phyloP scores from a whole-genome alignment of 129 eudicot species.

The Helianthus annuus region DNA sequence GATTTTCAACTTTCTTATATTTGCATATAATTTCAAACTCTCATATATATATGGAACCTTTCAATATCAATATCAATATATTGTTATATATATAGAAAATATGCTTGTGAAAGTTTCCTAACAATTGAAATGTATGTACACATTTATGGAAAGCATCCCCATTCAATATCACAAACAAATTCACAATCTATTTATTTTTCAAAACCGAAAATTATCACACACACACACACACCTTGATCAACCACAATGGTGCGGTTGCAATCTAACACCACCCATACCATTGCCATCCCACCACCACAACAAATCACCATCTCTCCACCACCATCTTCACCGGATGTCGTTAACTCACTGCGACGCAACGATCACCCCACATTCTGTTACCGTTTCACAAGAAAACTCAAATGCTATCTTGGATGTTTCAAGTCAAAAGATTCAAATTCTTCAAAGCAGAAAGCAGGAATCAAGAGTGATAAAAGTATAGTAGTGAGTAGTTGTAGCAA shows the following conservation, averaged over 20 bases:
- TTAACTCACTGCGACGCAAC: slow-evolving; percentile 14
- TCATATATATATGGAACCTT: neutral
- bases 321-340: slow-evolving; percentile 13
- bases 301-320: slow-evolving; percentile 7
- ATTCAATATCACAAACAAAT: slow-evolving; percentile 16
- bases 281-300: neutral
- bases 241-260: slow-evolving; percentile 10
- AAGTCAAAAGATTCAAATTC: slow-evolving; percentile 3
- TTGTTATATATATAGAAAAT: neutral
- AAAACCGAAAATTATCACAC: neutral
- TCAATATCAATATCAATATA: neutral
- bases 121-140: neutral
- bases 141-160: neutral
- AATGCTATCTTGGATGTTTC: slow-evolving; percentile 29
- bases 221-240: neutral
- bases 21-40: neutral
- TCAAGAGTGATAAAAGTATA: neutral
- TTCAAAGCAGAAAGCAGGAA: slow-evolving; percentile 5
- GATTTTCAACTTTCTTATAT: neutral
- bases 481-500: neutral
- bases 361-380: slow-evolving; percentile 25
- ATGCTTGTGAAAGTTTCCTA: slow-evolving; percentile 3
- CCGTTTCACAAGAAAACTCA: slow-evolving; percentile 12
- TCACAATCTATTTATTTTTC: slow-evolving; percentile 3
- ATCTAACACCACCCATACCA: slow-evolving; percentile 10